Evolutionary conservation across 176 grass and related monocot species (phyloP).

Genomic region (Eleusine coracana): DNA sequence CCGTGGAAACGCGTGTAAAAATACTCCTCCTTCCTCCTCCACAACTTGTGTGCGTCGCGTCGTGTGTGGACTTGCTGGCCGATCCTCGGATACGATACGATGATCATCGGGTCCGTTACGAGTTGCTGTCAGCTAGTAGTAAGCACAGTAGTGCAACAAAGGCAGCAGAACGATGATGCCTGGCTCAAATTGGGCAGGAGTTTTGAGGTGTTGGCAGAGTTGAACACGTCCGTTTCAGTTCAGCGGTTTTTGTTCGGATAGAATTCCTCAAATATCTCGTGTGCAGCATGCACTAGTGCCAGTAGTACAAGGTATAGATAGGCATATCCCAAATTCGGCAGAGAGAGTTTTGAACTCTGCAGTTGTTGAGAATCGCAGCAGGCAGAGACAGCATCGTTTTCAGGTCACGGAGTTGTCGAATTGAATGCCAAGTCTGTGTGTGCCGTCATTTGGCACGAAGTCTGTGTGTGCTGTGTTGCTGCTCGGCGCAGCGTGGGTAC

Average conservation of each 20-base stretch:
- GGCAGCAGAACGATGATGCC: background rate
- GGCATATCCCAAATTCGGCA: too few species aligned
- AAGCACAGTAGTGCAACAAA: background rate
- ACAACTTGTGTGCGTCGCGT: background rate
- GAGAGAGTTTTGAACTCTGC: background rate
- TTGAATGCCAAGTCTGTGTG: background rate
- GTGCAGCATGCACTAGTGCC: too few species aligned
- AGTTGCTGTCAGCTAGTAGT: background rate
- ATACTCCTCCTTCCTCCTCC: background rate
- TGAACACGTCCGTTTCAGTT: background rate
- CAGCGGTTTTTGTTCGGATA: background rate
- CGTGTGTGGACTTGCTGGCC: background rate
- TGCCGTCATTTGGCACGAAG: too few species aligned
- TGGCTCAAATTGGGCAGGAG: background rate
- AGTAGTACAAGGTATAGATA: too few species aligned
- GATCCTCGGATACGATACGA: background rate
- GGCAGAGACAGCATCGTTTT: background rate
- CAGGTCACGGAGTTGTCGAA: background rate
- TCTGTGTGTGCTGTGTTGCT: background rate
- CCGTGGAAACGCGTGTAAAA: slow-evolving; percentile 23
- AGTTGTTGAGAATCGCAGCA: too few species aligned
- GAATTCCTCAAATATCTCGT: background rate
- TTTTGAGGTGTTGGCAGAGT: background rate
- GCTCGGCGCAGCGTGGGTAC: background rate
- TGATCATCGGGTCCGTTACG: slow-evolving; percentile 2